A percentile compares a stretch with the other conserved stretches of the same genome.
These are phyloP conservation scores for Posidonia australis DNA, from an alignment of 106 monocot genomes.

Conservation along the genomic window DNA sequence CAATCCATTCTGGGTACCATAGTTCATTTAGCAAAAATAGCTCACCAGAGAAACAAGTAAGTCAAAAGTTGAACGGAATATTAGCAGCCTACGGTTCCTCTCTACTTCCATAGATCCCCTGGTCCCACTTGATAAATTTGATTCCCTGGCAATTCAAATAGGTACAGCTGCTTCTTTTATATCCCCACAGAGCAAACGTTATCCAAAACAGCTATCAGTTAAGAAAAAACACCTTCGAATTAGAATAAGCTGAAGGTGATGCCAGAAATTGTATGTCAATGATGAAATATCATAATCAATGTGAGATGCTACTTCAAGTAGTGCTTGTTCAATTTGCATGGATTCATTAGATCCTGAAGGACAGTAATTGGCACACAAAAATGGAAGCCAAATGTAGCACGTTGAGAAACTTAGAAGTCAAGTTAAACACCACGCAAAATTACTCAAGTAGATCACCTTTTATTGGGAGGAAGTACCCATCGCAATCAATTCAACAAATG, in stretches of 20 bases:
- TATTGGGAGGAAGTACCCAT: constrained; percentile 32
- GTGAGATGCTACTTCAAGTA: constrained; percentile 95
- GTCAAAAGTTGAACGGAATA: constrained; percentile 62
- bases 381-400: not conserved
- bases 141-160: constrained; percentile 39
- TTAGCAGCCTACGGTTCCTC: constrained; percentile 42
- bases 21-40: constrained; percentile 3
- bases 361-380: constrained; percentile 2
- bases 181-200: not conserved
- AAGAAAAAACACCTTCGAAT: constrained; percentile 30
- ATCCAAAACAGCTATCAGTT: not conserved
- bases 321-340: constrained; percentile 71
- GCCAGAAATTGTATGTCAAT: constrained; percentile 99
- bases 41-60: constrained; percentile 77
- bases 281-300: constrained; percentile 91
- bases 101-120: constrained; percentile 49
- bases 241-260: constrained; percentile 62
- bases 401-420: not conserved
- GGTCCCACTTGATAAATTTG: constrained; percentile 46
- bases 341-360: constrained; percentile 81
- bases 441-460: not conserved
- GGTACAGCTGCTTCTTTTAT: not conserved
- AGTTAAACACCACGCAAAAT: not conserved
- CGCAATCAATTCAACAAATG: constrained; percentile 90
- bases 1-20: not conserved